These are phyloP conservation scores for Chrysosphaeria jannelii DNA, from an alignment of 2,329 filamentous ascomycete species.

Conservation along the genomic window DNA sequence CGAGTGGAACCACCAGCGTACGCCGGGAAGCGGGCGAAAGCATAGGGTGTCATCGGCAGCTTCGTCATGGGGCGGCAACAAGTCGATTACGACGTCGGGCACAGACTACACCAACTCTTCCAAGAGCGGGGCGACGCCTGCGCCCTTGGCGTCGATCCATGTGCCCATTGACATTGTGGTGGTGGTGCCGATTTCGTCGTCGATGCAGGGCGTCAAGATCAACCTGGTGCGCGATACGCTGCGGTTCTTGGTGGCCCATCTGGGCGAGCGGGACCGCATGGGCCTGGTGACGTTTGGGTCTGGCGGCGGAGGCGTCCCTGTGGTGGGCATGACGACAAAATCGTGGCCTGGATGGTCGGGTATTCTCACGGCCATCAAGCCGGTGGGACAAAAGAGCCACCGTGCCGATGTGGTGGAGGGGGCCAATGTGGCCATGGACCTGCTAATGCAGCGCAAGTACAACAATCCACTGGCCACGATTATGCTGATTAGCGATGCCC, in stretches of 20 bases:
- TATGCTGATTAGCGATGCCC: constrained; percentile 88
- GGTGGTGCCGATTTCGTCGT: constrained; percentile 87
- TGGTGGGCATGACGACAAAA: constrained; percentile 97
- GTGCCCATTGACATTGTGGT: constrained; percentile 88
- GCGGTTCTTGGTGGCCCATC: constrained; percentile 65
- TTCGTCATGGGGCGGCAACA: constrained; percentile 52
- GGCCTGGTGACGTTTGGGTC: constrained; percentile 91
- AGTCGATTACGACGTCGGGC: constrained; percentile 62
- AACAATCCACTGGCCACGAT: constrained; percentile 90
- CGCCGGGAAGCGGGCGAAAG: constrained; percentile 6
- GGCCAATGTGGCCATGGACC: constrained; percentile 91
- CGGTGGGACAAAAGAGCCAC: constrained; percentile 86
- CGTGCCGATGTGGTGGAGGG: constrained; percentile 92
- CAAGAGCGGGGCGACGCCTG: constrained; percentile 11
- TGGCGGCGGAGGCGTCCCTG: constrained; percentile 67
- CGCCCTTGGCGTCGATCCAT: constrained; percentile 27
- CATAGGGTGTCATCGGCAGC: constrained; percentile 40
- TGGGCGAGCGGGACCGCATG: constrained; percentile 88
- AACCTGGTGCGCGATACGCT: constrained; percentile 75
- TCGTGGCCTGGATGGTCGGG: constrained; percentile 77
- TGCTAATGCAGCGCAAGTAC: constrained; percentile 91
- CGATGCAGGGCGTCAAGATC: constrained; percentile 98
- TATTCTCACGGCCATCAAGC: constrained; percentile 61
- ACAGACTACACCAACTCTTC: constrained; percentile 70
- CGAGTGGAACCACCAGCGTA: constrained; percentile 33